phyloP scores from a whole-genome alignment of 495 filamentous ascomycete species.

The Xylaria telfairii region DNA sequence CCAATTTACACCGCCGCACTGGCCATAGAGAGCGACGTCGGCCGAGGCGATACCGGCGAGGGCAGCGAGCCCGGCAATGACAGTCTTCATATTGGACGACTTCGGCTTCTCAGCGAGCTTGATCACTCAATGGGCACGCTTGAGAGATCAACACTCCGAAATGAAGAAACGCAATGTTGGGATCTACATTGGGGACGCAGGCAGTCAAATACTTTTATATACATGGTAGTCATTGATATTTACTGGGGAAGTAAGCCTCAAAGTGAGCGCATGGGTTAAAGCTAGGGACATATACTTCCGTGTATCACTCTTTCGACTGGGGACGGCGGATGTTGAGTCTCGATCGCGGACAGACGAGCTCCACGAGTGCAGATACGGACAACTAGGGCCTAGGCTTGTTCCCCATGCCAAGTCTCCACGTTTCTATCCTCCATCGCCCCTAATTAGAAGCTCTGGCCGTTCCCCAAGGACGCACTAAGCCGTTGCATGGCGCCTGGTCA shows the following conservation, averaged over 20 bases:
- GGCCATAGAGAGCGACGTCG: slow-evolving; percentile 42
- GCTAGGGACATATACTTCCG: slow-evolving; percentile 20
- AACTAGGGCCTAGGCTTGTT: slow-evolving; percentile 5
- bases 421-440: neutral
- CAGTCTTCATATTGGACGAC: slow-evolving; percentile 35
- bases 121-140: neutral
- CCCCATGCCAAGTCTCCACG: neutral
- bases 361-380: slow-evolving; percentile 31
- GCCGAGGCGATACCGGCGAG: slow-evolving; percentile 29
- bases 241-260: neutral
- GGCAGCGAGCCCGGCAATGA: slow-evolving; percentile 29
- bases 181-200: neutral
- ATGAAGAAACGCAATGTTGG: neutral
- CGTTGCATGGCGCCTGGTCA: neutral
- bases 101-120: neutral
- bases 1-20: slow-evolving; percentile 59
- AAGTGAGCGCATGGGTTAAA: neutral
- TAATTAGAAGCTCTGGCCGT: neutral
- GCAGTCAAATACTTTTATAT: neutral
- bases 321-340: slow-evolving; percentile 2
- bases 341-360: slow-evolving; percentile 33
- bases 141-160: neutral
- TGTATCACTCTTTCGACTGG: slow-evolving; percentile 14
- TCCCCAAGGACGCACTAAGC: neutral
- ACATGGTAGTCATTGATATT: neutral